phyloP scores from a whole-genome alignment of 176 grass and related monocot genomes.

The Avena sativa region DNA sequence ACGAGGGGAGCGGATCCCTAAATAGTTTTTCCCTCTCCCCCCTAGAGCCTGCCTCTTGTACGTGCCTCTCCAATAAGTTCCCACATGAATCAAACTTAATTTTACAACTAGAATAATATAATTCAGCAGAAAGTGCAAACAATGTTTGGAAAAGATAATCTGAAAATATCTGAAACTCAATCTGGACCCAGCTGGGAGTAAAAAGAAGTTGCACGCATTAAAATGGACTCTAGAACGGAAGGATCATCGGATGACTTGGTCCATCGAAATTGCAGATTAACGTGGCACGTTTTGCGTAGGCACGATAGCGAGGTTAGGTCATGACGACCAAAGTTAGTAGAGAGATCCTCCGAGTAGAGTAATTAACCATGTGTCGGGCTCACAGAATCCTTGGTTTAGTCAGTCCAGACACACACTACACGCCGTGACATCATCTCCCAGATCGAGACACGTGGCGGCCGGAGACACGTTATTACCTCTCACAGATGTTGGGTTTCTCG shows the following conservation, averaged over 20 bases:
- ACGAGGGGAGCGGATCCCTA: no score
- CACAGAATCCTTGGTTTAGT: not conserved
- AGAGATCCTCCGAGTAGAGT: not conserved
- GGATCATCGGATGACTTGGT: not conserved
- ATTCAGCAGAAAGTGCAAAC: no score
- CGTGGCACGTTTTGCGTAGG: not conserved
- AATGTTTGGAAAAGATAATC: no score
- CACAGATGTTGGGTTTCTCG: not conserved
- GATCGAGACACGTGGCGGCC: not conserved
- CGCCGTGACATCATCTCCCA: not conserved
- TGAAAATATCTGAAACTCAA: no score
- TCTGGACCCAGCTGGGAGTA: no score
- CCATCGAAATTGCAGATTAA: not conserved
- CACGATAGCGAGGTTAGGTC: slow-evolving; percentile 7
- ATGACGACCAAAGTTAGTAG: not conserved
- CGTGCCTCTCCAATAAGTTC: no score
- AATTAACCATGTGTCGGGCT: not conserved
- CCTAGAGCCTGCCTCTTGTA: no score
- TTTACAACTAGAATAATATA: no score
- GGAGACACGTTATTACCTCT: not conserved
- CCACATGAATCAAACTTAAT: no score
- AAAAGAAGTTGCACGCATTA: not conserved
- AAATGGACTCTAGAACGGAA: not conserved
- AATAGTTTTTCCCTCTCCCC: no score
- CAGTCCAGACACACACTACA: not conserved